Evolutionary conservation across 2,329 filamentous ascomycete genomes (phyloP).

Genomic region (Neonectria magnoliae): DNA sequence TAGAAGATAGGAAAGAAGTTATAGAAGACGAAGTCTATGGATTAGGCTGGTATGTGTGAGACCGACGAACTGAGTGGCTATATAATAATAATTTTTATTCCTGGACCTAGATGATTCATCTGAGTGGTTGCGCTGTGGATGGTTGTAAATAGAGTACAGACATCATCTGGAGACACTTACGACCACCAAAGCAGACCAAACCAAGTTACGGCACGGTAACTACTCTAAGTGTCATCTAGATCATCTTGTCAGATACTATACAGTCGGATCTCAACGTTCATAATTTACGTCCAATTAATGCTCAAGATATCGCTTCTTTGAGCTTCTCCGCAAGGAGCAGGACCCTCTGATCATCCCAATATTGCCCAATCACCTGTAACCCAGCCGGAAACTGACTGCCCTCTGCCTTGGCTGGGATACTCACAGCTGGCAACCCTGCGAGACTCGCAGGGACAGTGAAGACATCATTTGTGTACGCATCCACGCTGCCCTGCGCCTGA

Average conservation of each 20-base stretch:
- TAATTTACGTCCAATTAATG: conserved; percentile 9
- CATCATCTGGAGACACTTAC: background rate
- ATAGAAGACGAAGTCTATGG: too few relatives aligned
- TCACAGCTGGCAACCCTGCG: conserved; percentile 89
- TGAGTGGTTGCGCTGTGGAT: background rate
- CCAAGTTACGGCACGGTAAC: background rate
- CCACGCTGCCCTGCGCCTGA: conserved; percentile 65
- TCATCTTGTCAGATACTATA: conserved; percentile 30
- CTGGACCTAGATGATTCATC: too few relatives aligned
- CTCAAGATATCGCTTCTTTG: conserved; percentile 43
- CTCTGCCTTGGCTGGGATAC: conserved; percentile 68
- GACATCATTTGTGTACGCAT: conserved; percentile 91
- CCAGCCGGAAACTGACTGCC: conserved; percentile 57
- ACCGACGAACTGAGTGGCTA: background rate
- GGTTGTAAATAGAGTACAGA: background rate
- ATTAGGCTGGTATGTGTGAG: too few relatives aligned
- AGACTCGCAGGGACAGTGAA: conserved; percentile 96
- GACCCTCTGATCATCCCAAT: conserved; percentile 76
- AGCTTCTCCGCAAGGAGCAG: conserved; percentile 65
- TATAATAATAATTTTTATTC: too few relatives aligned
- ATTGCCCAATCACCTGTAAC: conserved; percentile 84
- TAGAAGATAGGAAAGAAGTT: too few relatives aligned
- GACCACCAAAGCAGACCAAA: background rate
- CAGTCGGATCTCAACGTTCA: conserved; percentile 21
- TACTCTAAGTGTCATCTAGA: conserved; percentile 8